Conservation (phyloP, 352 stramenopile species). For the Globisporangium echinulatum region DNA sequence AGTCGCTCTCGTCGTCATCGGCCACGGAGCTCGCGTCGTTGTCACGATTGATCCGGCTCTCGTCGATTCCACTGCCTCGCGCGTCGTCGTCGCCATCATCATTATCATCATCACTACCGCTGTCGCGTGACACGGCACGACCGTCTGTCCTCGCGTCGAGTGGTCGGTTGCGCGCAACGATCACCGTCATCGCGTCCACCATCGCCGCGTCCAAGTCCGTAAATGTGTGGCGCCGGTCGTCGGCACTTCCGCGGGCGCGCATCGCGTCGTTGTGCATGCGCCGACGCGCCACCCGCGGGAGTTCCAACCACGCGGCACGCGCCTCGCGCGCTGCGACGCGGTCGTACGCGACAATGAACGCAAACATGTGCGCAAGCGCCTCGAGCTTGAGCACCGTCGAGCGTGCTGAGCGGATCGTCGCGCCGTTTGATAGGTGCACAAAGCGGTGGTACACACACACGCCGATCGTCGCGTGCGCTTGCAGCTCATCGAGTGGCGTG, state of each 20-base stretch:
- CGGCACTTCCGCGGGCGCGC: neutral
- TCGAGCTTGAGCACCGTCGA: slow-evolving; percentile 6
- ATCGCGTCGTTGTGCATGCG: neutral
- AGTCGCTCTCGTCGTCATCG: too few species aligned
- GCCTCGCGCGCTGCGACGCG: neutral
- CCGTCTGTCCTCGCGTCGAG: neutral
- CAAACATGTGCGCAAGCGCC: slow-evolving; percentile 6
- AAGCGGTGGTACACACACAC: slow-evolving; percentile 11
- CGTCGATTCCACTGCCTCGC: neutral
- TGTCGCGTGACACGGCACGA: too few species aligned
- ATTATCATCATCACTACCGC: neutral
- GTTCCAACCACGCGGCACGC: slow-evolving; percentile 4
- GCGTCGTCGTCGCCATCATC: slow-evolving; percentile 1
- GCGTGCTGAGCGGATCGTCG: neutral
- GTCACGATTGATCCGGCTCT: neutral
- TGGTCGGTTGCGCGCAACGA: slow-evolving; percentile 1
- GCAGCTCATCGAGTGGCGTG: neutral
- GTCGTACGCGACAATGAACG: slow-evolving; percentile 11
- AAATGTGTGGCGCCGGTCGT: slow-evolving; percentile 7
- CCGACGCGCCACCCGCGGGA: neutral
- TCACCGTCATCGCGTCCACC: slow-evolving; percentile 2
- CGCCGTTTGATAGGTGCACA: neutral
- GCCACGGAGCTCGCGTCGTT: neutral
- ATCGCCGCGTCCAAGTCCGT: slow-evolving; percentile 5
- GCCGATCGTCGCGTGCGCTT: neutral